These are phyloP conservation scores for Tetrastigma voinierianum DNA, from an alignment of 164 flowering plant species.

Conservation along the genomic window DNA sequence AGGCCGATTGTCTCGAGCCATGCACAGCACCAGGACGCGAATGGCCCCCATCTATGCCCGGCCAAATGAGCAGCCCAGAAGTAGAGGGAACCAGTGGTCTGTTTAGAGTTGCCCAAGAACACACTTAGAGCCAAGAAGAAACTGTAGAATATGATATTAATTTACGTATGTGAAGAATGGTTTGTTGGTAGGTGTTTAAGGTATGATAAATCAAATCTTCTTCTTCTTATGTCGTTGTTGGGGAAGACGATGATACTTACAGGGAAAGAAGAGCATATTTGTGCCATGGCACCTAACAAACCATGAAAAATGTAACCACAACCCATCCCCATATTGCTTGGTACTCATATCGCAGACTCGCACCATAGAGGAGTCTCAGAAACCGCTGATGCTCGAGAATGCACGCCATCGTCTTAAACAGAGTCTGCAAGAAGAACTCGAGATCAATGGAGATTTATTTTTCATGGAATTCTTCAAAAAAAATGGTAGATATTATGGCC, in stretches of 20 bases:
- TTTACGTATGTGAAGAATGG: too few species aligned
- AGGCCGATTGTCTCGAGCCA: conserved; percentile 40
- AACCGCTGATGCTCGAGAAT: conserved; percentile 31
- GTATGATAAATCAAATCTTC: too few species aligned
- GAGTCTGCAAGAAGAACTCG: conserved; percentile 16
- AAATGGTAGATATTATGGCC: too few species aligned
- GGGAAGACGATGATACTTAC: conserved; percentile 11
- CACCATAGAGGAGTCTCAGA: conserved; percentile 35
- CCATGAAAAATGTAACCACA: conserved; percentile 34
- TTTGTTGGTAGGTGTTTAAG: too few species aligned
- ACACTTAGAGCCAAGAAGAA: background rate
- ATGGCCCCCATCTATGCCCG: conserved; percentile 40
- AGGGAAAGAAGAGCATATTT: conserved; percentile 40
- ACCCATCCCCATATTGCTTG: conserved; percentile 42
- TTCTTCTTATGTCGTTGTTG: too few species aligned
- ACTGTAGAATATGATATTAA: too few species aligned
- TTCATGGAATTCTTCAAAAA: background rate
- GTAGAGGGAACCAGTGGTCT: conserved; percentile 41
- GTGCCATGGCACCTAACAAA: conserved; percentile 41
- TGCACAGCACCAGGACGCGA: conserved; percentile 41
- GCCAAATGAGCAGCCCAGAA: conserved; percentile 39
- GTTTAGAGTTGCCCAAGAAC: background rate
- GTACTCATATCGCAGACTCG: conserved; percentile 27
- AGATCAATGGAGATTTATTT: background rate
- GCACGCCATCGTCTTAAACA: conserved; percentile 33